These are phyloP conservation scores for Polygonum aviculare DNA, from an alignment of 148 eudicot species.

Conservation along the genomic window DNA sequence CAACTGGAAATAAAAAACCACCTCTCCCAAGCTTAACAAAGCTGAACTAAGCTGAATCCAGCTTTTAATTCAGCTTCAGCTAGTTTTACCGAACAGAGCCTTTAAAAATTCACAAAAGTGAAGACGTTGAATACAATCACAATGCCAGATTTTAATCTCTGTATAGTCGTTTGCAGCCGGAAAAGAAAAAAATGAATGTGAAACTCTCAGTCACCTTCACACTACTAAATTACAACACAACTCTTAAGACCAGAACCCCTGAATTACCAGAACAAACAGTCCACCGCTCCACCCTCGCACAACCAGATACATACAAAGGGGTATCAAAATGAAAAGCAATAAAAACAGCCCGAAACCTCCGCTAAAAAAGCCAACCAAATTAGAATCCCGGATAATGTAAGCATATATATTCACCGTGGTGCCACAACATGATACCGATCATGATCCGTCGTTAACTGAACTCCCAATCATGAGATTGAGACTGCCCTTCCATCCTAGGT, in stretches of 20 bases:
- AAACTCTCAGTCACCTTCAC: background rate
- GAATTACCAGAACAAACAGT: background rate
- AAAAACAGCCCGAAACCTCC: background rate
- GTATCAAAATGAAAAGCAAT: background rate
- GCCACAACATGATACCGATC: background rate
- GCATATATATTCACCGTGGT: conserved; percentile 7
- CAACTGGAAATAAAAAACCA: too few species aligned
- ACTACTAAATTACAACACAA: background rate
- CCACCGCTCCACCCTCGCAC: background rate
- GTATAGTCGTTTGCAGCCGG: background rate
- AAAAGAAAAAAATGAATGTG: background rate
- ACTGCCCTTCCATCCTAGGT: background rate
- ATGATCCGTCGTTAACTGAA: background rate
- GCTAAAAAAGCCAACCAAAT: background rate
- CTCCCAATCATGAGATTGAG: background rate
- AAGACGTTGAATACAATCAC: background rate
- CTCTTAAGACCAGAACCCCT: background rate
- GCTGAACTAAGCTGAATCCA: too few species aligned
- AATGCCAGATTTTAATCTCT: background rate
- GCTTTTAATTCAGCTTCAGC: too few species aligned
- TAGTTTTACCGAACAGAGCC: too few species aligned
- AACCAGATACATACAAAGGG: conserved; percentile 5
- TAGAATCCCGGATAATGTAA: conserved; percentile 6
- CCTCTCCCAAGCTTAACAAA: too few species aligned
- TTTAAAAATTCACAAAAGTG: background rate